Evolutionary conservation across 345 rosid genomes (phyloP), one percentile per base, ranked within the genome.

Genomic region (Balakata baccata): DNA sequence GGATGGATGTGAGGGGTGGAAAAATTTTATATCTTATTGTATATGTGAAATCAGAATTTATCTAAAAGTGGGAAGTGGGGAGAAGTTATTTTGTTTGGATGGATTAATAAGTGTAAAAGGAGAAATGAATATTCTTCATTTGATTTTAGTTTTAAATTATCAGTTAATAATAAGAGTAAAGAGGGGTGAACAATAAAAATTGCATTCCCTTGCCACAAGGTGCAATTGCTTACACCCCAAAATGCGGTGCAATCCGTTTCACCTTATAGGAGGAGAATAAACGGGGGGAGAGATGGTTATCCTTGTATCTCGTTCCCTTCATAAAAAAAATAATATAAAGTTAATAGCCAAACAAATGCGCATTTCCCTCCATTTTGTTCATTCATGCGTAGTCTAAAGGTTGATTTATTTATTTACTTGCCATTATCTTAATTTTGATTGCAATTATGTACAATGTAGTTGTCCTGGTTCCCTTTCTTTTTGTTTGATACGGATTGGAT

Each of bases 401-500:
- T 78, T 53, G n/a, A 47, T 66, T 72, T 29, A 29, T 29, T 3
- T 8, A 46, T 43, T 7, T 58, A n/a, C 54, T 63, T 11, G 5
- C 29, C 9, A 20, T 51, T 63, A 54, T 63, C 58, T 50, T 74
- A 38, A 22, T 73, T 49, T 75, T 74, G 41, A 68, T 56, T 66
- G 53, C 22, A 54, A 56, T 76, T 60, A 3, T 58, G 72, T 22
- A 77, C 46, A 74, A 64, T 88, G 89, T 88, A 95, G 98, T 79
- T 95, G 72, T 95, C 99, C 53, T 93, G 98, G 99, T 95, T 95
- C 78, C 99, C 98, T 6, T 91, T 93, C 90, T 91, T 95, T 84
- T 89, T 96, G 66, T 95, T 93, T 69, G 98, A 96, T 84, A 93
- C 96, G 49, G 98, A 96, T 84, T 96, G 99, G 99, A 96, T 96